Percentiles rank a stretch among this genome's conserved stretches.
Conservation (phyloP, 2,329 filamentous ascomycete species). For the Setomelanomma holmii region DNA sequence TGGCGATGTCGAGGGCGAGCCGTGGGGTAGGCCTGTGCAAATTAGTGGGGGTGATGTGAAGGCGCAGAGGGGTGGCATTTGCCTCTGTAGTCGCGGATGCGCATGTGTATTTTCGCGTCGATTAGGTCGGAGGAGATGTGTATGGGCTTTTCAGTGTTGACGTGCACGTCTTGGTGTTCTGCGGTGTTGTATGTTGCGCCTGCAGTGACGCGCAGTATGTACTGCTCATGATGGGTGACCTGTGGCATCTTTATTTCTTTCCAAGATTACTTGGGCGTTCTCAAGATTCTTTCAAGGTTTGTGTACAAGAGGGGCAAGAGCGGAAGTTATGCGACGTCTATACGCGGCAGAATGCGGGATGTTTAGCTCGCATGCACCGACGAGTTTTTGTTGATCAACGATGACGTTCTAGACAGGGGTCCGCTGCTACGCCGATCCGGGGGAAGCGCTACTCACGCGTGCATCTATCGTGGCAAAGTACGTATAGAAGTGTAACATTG, state of each 20-base stretch:
- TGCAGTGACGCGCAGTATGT: slow-evolving; percentile 81
- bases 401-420: neutral
- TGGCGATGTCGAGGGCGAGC: slow-evolving; percentile 71
- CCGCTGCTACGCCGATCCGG: neutral
- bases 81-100: slow-evolving; percentile 70
- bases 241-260: no score
- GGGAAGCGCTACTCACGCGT: neutral
- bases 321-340: neutral
- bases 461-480: neutral
- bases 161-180: slow-evolving; percentile 75
- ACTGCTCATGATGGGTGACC: slow-evolving; percentile 64
- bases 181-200: slow-evolving; percentile 76
- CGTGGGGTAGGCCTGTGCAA: slow-evolving; percentile 70
- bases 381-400: slow-evolving; percentile 18
- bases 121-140: slow-evolving; percentile 69
- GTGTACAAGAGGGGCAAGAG: no score
- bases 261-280: no score
- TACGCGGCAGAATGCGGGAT: neutral
- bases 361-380: neutral
- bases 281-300: no score
- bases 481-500: neutral
- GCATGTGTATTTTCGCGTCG: slow-evolving; percentile 73
- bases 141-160: slow-evolving; percentile 73
- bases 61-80: slow-evolving; percentile 5
- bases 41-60: slow-evolving; percentile 4